A percentile compares a stretch with the other conserved stretches of the same genome.
These are phyloP conservation scores for Zoysia matrella DNA, from an alignment of 202 grass and related monocot genomes.

Conservation along the genomic window DNA sequence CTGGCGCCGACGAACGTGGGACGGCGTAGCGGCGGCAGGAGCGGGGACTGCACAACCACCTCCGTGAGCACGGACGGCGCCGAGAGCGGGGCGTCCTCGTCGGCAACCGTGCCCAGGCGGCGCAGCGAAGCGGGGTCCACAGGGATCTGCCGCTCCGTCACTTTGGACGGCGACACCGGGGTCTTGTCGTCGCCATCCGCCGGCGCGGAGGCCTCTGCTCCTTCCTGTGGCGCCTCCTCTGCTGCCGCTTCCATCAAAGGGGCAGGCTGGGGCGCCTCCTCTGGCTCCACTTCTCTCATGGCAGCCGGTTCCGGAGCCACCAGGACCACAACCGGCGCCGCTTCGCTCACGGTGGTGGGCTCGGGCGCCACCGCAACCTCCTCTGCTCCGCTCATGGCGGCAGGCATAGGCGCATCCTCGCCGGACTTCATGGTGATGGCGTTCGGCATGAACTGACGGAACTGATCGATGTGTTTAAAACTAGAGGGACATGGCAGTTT, in stretches of 20 bases:
- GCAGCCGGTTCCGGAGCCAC: background rate
- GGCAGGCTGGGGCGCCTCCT: background rate
- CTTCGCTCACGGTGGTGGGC: background rate
- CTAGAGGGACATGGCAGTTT: background rate
- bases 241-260: background rate
- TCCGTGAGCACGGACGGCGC: slow-evolving; percentile 68
- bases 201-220: background rate
- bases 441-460: background rate
- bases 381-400: background rate
- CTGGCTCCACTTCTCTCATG: background rate
- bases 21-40: slow-evolving; percentile 52
- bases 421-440: slow-evolving; percentile 29
- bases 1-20: slow-evolving; percentile 71
- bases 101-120: slow-evolving; percentile 56
- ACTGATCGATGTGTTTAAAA: background rate
- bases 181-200: slow-evolving; percentile 8
- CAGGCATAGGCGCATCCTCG: background rate
- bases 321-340: background rate
- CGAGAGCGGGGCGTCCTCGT: slow-evolving; percentile 66
- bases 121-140: slow-evolving; percentile 68
- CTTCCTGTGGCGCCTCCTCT: background rate
- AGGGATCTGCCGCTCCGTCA: slow-evolving; percentile 63
- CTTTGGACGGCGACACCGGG: slow-evolving; percentile 34
- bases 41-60: slow-evolving; percentile 58
- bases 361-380: background rate